Base-by-base conservation (phyloP, 148 eudicot genomes). In the Salicornia ramosissima region DNA sequence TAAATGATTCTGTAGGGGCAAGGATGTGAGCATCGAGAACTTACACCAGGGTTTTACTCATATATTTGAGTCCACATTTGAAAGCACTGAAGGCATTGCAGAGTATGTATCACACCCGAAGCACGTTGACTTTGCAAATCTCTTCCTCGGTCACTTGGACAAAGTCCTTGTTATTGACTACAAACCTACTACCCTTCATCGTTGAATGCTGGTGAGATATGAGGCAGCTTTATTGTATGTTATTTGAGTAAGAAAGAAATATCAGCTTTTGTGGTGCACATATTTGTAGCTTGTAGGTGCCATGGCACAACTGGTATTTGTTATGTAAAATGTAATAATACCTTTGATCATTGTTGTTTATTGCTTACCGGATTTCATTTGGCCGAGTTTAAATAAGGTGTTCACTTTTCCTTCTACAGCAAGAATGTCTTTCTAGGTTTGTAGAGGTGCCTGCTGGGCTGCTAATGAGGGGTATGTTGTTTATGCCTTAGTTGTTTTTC, bases 11-110 rank as follows among this genome's bases (percentile, higher is more conserved):
- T 65, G 57, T 79, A 90, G 96, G 96, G 96, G 96, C 55, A 82
- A 70, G 65, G 91, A 90, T 70, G 84, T 88, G 68, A 88, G 93
- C 79, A 67, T 75, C 31, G 96, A 88, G 76, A 90, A 90, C 80
- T 1, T 86, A 71, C 93, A 90, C 49, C 96, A 90, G 74, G 96
- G 93, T 26, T 90, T 86, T 81, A 90, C 96, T 70, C 96, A 90
- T 47, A 73, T 90, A 7, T 90, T 90, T 25, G 93, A 90, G 77
- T 90, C 89, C 16, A 84, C 84, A 42, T 90, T 90, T 47, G 91
- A 88, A 60, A 88, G 83, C 65, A 74, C 84, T 22, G 81, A 90
- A 84, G 93, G 89, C 34, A 52, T 86, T 47, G 89, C 93, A 4
- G 87, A 86, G 76, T 90, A 90, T 61, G 0, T 86, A 64, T 39